Base-by-base conservation (phyloP, 108 stramenopile genomes). In the Fragilariopsis cylindrus region DNA sequence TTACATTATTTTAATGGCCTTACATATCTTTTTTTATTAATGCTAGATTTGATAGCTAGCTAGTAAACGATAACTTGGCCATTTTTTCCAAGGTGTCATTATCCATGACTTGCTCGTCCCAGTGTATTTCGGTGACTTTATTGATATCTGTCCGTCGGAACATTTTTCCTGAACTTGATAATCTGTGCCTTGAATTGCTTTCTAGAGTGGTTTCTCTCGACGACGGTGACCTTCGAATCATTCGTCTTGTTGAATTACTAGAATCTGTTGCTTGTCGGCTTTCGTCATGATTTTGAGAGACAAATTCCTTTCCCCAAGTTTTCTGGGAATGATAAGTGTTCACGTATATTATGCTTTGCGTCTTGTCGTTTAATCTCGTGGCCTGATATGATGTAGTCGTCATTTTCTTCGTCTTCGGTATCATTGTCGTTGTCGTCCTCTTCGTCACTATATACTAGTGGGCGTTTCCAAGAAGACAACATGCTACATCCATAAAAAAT, bases 101-200 rank as follows among this genome's bases (percentile, higher is more conserved):
- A 42, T 64, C 63, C 40, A 74, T 13, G 19, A 74, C 73, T 48
- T 74, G 52, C 54, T 74, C 73, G 4, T 74, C 73, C 73, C 73
- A 74, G 49, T 54, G 62, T 48, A 74, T 74, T 48, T 74, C 73
- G 30, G 72, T 73, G 13, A 58, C 60, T 16, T 50, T 62, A 41
- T 52, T 52, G 57, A 50, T 45, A 48, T 50, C 72, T 9, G 67
- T 68, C 21, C 49, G 67, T 13, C 67, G 48, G 48, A 68, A 49
- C 67, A 68, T 68, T 68, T 68, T 68, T 30, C 30, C 30, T 4
- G 67, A 48, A 47, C 67, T 48, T 49, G 49, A 48, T 39, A 68
- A 18, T 47, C 3, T 68, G 5, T 68, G 48, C 18, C 67, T 68
- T 12, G 67, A 68, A 52, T 68, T 48, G 18, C 67, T 68, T 19